Evolutionary conservation across 108 stramenopile species (phyloP).

Genomic region (Stephanodiscus minutulus): DNA sequence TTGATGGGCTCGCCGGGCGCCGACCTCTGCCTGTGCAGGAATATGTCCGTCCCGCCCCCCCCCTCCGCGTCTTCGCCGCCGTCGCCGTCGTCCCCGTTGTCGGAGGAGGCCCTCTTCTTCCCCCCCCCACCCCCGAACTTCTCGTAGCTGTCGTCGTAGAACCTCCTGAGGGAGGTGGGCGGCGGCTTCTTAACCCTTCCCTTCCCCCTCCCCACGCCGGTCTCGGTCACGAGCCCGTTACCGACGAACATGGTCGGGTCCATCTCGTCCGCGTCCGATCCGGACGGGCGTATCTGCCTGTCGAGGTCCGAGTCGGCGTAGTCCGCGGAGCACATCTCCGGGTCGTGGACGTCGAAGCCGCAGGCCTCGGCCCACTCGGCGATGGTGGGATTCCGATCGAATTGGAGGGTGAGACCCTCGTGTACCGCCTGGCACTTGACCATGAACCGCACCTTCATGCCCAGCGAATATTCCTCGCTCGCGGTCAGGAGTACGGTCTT

Average conservation of each 20-base stretch:
- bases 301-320: constrained; percentile 52
- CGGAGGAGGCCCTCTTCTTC: too few species aligned
- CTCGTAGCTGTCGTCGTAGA: constrained; percentile 61
- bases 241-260: constrained; percentile 86
- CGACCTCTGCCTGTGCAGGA: constrained; percentile 32
- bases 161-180: constrained; percentile 55
- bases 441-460: constrained; percentile 78
- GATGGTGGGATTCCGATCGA: constrained; percentile 65
- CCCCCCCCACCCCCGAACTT: constrained; percentile 40
- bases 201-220: constrained; percentile 75
- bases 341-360: constrained; percentile 52
- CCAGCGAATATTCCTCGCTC: constrained; percentile 77
- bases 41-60: constrained; percentile 42
- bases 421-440: constrained; percentile 78
- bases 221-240: constrained; percentile 69
- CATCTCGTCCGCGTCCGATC: constrained; percentile 54
- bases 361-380: constrained; percentile 85
- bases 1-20: constrained; percentile 64
- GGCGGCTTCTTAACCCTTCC: constrained; percentile 77
- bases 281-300: constrained; percentile 61
- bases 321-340: constrained; percentile 34
- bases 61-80: constrained; percentile 23
- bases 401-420: constrained; percentile 59
- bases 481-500: constrained; percentile 68
- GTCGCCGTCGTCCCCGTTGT: constrained; percentile 8